Base-by-base conservation (phyloP, 495 filamentous ascomycete genomes). In the Penicillium steckii region DNA sequence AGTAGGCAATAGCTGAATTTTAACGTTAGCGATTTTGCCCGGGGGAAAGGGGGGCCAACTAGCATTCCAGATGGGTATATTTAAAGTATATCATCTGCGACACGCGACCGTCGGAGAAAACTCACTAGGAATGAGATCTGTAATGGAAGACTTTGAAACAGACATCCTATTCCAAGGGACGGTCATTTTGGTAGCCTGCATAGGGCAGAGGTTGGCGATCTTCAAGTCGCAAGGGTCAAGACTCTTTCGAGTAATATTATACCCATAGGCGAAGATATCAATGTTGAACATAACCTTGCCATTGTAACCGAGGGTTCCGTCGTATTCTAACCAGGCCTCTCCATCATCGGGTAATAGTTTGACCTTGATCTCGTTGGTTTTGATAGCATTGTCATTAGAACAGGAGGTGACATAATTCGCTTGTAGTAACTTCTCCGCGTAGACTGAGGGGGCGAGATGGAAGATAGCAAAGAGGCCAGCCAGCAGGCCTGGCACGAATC, bases 211-310 rank as follows among this genome's bases (percentile, higher is more conserved):
- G 48, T 88, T 89, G 29, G 69, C 60, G 17, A 93, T 62, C 35
- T 70, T 59, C 48, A 77, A 65, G 13, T 75, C 67, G 80, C 91
- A 96, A 10, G 90, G 90, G 64, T 95, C 70, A 52, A 95, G 48
- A 2, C 68, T 78, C 50, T 81, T 75, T 25, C 69, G 66, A 42
- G 89, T 64, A 33, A 84, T 78, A 3, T 70, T 72, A 70, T 85
- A 89, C 50, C 90, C 90, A 66, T 95, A 95, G 21, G 86, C 89
- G 27, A 83, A 74, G 46, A 92, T 78, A 30, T 80, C 65, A 33
- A 95, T 59, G 35, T 86, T 81, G 49, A 90, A 85, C 17, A 77
- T 74, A 15, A 96, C 86, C 58, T 86, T 85, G 47, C 88, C 89
- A 52, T 84, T 73, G 46, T 95, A 86, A 1, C 82, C 80, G 0